Evolutionary conservation across 2,329 filamentous ascomycete species (phyloP).

Genomic region (Alternaria infectoria): DNA sequence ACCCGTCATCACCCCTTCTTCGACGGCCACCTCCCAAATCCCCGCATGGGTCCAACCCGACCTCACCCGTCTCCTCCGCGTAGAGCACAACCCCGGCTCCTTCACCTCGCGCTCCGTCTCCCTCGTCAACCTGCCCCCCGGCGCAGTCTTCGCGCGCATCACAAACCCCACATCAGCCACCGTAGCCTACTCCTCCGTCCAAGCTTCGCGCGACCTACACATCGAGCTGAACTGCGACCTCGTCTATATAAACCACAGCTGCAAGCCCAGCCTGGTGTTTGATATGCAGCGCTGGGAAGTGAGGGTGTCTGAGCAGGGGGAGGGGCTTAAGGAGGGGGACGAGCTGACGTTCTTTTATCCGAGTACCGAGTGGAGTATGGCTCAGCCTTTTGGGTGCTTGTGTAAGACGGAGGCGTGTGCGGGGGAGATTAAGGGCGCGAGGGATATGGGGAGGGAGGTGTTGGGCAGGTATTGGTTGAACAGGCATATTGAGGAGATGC

Average conservation of each 20-base stretch:
- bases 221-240: slow-evolving; percentile 64
- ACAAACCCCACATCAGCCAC: slow-evolving; percentile 53
- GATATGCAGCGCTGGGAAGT: slow-evolving; percentile 60
- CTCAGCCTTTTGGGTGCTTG: slow-evolving; percentile 71
- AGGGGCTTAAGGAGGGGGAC: slow-evolving; percentile 46
- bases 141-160: slow-evolving; percentile 59
- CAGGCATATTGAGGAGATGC: slow-evolving; percentile 40
- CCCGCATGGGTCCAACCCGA: slow-evolving; percentile 48
- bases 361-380: slow-evolving; percentile 77
- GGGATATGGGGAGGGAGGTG: slow-evolving; percentile 61
- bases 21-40: slow-evolving; percentile 20
- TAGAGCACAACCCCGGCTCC: slow-evolving; percentile 47
- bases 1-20: slow-evolving; percentile 26
- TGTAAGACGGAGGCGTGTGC: slow-evolving; percentile 65
- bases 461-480: slow-evolving; percentile 61
- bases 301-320: slow-evolving; percentile 55
- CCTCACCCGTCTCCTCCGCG: slow-evolving; percentile 47
- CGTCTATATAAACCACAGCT: slow-evolving; percentile 65
- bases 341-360: slow-evolving; percentile 72
- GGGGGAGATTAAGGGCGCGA: slow-evolving; percentile 68
- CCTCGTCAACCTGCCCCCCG: slow-evolving; percentile 57
- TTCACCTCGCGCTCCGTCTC: slow-evolving; percentile 56
- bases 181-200: slow-evolving; percentile 60
- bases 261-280: slow-evolving; percentile 60
- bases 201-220: slow-evolving; percentile 56